phyloP scores from a whole-genome alignment of 2,329 filamentous ascomycete species.

The Elsinoe necatrix region DNA sequence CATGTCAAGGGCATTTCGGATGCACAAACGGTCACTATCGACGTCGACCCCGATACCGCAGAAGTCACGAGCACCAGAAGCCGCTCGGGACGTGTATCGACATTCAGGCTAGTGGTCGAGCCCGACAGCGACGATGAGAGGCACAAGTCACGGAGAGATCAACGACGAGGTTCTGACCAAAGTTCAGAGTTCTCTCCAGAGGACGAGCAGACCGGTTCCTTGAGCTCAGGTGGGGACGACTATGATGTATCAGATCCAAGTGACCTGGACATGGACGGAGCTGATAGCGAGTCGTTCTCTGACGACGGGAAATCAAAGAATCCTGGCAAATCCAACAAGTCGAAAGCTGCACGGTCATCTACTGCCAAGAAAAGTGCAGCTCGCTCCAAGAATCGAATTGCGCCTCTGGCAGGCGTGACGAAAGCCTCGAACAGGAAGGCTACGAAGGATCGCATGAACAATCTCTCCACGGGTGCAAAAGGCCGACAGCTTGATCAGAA shows the following conservation, averaged over 20 bases:
- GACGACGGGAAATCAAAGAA: not conserved
- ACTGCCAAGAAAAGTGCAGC: not conserved
- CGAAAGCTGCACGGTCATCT: not conserved
- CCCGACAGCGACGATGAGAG: not conserved
- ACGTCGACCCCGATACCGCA: not conserved
- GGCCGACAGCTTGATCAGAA: conserved; percentile 23
- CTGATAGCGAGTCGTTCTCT: not conserved
- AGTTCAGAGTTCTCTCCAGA: not conserved
- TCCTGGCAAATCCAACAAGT: not conserved
- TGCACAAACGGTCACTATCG: not conserved
- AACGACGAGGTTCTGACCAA: not conserved
- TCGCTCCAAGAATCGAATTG: not conserved
- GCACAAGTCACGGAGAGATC: not conserved
- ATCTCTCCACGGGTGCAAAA: not conserved
- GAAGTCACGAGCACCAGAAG: not conserved
- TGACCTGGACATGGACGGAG: not conserved
- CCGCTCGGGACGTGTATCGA: not conserved
- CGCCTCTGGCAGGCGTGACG: too few species aligned
- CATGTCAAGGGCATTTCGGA: not conserved
- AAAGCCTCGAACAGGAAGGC: not conserved
- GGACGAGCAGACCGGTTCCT: not conserved
- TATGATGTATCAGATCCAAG: not conserved
- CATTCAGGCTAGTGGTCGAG: not conserved
- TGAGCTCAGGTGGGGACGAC: not conserved
- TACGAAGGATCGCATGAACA: conserved; percentile 11